Base-by-base conservation (phyloP, 805 yeast genomes). In the Jamesozyma lodderae region DNA sequence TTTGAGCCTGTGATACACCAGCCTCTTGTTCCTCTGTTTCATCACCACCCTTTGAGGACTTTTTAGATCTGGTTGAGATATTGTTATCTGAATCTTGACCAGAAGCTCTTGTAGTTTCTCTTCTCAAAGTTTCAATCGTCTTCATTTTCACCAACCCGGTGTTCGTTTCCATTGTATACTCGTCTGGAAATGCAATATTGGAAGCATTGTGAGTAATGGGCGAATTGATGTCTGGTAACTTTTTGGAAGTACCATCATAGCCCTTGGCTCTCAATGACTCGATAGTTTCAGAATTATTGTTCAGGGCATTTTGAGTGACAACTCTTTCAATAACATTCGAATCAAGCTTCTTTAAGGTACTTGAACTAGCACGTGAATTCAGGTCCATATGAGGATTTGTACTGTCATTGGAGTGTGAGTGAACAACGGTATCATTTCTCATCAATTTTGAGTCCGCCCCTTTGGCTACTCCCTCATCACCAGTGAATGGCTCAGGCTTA, bases 91-190 rank as follows among this genome's bases (percentile, higher is more conserved):
- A 6, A n/a, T 4, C 16, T 17, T 16, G 11, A 10, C 38, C 23
- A 6, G 55, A 45, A 4, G 31, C 44, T 26, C 46, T 45, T 5
- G 55, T 51, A 13, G 51, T 47, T 16, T 51, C 47, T 57, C 81
- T 68, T 28, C 79, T 80, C 17, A 77, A 42, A 3, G 68, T 64
- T 35, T 66, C 73, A 39, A 77, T 60, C 0, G 83, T 76, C 38
- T 66, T 60, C 13, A 73, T 73, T 17, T 73, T 77, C 13, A 79
- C 84, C 37, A 79, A 60, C 33, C 85, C 85, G 1, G 84, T 77
- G 27, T 65, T 68, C 1, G 85, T 78, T 59, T 79, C 85, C 47
- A 78, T 43, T 14, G 73, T 69, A 51, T 75, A 79, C 49, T 79
- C 85, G 62, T 79, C 84, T 3, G 84, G 84, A 60, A 79, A 78